Evolutionary conservation across 306 rosid genomes (phyloP), one percentile per base, ranked within the genome.

Genomic region (Dryas octopetala): DNA sequence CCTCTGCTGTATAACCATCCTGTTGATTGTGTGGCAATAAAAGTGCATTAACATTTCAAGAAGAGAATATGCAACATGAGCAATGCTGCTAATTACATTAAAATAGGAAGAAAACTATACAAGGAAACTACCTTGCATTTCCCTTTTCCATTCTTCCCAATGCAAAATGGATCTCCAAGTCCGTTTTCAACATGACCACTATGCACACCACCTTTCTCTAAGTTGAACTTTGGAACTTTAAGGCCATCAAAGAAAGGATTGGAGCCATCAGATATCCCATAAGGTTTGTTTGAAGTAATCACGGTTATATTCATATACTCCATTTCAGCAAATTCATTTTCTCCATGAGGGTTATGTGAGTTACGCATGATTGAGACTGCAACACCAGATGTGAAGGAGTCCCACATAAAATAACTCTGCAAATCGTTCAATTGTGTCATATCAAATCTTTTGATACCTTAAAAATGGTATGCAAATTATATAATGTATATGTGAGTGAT

Each of bases 381-480:
- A 59, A 95, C 85, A 58, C 97, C 97, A 80, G 93, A 66, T 66
- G 88, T 75, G 66, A 91, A 91, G 16, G 97, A 87, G 76, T 92
- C 99, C 99, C 99, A 95, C 97, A 92, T 86, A 66, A 88, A 95
- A 83, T 91, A 90, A 74, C 89, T 90, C 98, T 95, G 89, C 76
- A 46, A 76, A 68, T 54, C 74, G 62, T 54, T 46, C 40, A 67
- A 55, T 62, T 19, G 67, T 11, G 76, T 59, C 79, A 58, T 11
- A 74, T 73, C 62, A 75, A 72, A 52, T 68, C 53, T 53, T 82
- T 76, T 32, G 71, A 40, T 46, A 50, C 40, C 76, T 52, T 51
- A 67, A 71, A 70, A 75, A 69, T 40, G 9, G 53, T 53, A 63
- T 46, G 41, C 75, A 46, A 68, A 52, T 45, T n/a, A 16, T 68